Evolutionary conservation across 2,329 filamentous ascomycete genomes (phyloP).

Genomic region (Hymenoscyphus albidus): DNA sequence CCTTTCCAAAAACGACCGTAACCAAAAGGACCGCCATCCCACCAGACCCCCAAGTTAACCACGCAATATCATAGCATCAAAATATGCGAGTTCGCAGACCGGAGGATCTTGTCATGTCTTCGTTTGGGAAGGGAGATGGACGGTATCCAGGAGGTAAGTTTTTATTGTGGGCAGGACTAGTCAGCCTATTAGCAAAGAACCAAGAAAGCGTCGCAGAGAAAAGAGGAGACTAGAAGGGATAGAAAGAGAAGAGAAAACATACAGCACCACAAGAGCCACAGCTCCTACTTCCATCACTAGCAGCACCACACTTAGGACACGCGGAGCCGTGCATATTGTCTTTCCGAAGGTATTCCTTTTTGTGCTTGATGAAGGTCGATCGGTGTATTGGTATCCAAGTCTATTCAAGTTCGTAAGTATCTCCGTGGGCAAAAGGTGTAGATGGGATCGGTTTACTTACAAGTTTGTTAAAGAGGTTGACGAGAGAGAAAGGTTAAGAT

Average conservation of each 20-base stretch:
- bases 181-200: neutral
- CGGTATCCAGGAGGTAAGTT: neutral
- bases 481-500: neutral
- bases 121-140: neutral
- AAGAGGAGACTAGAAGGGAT: neutral
- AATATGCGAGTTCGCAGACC: neutral
- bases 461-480: neutral
- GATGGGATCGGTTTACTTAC: neutral
- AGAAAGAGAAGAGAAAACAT: slow-evolving; percentile 13
- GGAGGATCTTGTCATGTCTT: neutral
- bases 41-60: neutral
- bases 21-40: neutral
- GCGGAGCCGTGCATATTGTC: slow-evolving; percentile 30
- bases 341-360: neutral
- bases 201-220: too few relatives aligned
- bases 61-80: neutral
- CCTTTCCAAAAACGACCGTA: neutral
- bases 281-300: slow-evolving; percentile 27
- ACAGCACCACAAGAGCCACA: slow-evolving; percentile 32
- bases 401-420: neutral
- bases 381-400: neutral
- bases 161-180: slow-evolving; percentile 8
- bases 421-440: too few relatives aligned
- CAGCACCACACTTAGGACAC: slow-evolving; percentile 32
- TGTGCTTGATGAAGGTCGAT: slow-evolving; percentile 5